Evolutionary conservation across 2,329 filamentous ascomycete species (phyloP).

Genomic region (Xylaria sp.): DNA sequence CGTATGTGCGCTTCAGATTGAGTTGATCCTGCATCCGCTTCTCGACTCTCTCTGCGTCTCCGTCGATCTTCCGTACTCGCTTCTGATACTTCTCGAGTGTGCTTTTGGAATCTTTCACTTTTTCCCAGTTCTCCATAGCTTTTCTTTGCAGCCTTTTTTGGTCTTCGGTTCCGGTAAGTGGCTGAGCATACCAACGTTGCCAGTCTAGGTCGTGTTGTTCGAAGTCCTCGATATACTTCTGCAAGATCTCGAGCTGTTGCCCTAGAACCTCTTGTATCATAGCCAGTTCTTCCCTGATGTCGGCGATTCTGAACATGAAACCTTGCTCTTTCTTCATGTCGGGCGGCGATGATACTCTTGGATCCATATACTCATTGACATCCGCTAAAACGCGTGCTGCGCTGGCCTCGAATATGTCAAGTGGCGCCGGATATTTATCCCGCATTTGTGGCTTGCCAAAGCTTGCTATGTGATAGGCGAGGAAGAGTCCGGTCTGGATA

Average conservation of each 20-base stretch:
- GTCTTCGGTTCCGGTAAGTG: background rate
- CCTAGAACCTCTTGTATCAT: slow-evolving; percentile 27
- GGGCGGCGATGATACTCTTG: background rate
- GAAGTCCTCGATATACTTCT: slow-evolving; percentile 14
- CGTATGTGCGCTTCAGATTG: slow-evolving; percentile 28
- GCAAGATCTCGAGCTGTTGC: slow-evolving; percentile 26
- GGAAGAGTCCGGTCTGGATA: slow-evolving; percentile 1
- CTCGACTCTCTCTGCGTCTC: slow-evolving; percentile 30
- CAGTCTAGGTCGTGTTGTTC: background rate
- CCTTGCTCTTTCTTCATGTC: slow-evolving; percentile 19
- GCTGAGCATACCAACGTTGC: background rate
- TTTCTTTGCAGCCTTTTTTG: too few relatives aligned
- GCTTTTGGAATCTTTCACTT: background rate
- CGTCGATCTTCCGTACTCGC: slow-evolving; percentile 19
- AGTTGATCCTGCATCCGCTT: slow-evolving; percentile 29
- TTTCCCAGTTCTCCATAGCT: background rate
- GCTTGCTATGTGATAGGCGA: background rate
- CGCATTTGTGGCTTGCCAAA: slow-evolving; percentile 9
- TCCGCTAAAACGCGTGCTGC: background rate
- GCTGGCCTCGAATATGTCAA: slow-evolving; percentile 26
- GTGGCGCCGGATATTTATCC: background rate
- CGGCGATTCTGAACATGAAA: slow-evolving; percentile 26
- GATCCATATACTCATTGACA: slow-evolving; percentile 9
- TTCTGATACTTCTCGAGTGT: slow-evolving; percentile 4
- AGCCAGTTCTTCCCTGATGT: slow-evolving; percentile 31